Percentiles rank a stretch among this genome's conserved stretches.
Evolutionary conservation across 257 asterid genomes (phyloP).

Genomic region (Datura wrightii): DNA sequence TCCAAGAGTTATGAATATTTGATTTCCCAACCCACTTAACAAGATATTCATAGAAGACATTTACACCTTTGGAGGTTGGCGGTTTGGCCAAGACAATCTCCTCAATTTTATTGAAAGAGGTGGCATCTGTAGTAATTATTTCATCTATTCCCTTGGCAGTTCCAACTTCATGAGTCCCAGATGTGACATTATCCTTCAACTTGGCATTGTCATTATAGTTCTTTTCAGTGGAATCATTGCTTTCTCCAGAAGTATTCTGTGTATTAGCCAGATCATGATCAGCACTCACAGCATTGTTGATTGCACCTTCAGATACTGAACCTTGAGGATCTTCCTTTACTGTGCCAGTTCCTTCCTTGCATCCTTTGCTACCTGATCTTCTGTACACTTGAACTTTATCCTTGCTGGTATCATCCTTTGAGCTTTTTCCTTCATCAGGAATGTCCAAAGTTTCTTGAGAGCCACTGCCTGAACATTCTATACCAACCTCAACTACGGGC

Average conservation of each 20-base stretch:
- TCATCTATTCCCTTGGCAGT: slow-evolving; percentile 47
- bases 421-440: slow-evolving; percentile 51
- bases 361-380: slow-evolving; percentile 65
- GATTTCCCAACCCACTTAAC: slow-evolving; percentile 98
- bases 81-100: slow-evolving; percentile 47
- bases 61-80: slow-evolving; percentile 42
- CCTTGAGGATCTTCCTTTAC: slow-evolving; percentile 41
- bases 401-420: slow-evolving; percentile 43
- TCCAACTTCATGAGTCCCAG: slow-evolving; percentile 49
- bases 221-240: slow-evolving; percentile 35
- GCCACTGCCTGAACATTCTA: slow-evolving; percentile 46
- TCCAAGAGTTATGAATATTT: slow-evolving; percentile 87
- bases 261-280: slow-evolving; percentile 40
- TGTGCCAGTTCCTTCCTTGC: slow-evolving; percentile 54
- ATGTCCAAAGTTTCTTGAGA: slow-evolving; percentile 50
- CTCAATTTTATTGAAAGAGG: slow-evolving; percentile 47
- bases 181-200: slow-evolving; percentile 41
- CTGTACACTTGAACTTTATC: slow-evolving; percentile 66
- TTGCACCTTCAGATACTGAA: slow-evolving; percentile 45
- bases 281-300: slow-evolving; percentile 37
- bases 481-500: slow-evolving; percentile 47
- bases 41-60: slow-evolving; percentile 69
- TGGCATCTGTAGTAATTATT: slow-evolving; percentile 38
- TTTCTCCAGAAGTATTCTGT: slow-evolving; percentile 40
- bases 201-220: slow-evolving; percentile 27